Evolutionary conservation across 1,139 yeast genomes (phyloP).

Genomic region (Protomyces arabidopsidicola): DNA sequence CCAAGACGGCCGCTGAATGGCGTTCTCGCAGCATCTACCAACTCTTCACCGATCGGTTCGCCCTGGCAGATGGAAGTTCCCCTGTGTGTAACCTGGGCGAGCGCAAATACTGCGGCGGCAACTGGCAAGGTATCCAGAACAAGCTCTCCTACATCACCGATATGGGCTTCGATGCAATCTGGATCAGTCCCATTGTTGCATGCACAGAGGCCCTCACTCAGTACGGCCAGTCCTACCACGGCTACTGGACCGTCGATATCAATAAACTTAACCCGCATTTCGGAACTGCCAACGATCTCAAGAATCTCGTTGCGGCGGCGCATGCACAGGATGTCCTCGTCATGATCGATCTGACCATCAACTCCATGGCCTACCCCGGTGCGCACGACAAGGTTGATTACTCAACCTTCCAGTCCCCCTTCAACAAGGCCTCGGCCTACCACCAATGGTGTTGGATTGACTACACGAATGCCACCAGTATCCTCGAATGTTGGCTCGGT

Average conservation of each 20-base stretch:
- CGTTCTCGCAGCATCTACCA: conserved; percentile 30
- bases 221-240: conserved; percentile 30
- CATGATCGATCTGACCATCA: conserved; percentile 30
- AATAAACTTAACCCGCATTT: conserved; percentile 28
- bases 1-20: conserved; percentile 28
- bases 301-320: conserved; percentile 24
- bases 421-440: conserved; percentile 25
- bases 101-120: conserved; percentile 30
- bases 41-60: conserved; percentile 31
- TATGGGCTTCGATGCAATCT: conserved; percentile 31
- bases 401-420: conserved; percentile 22
- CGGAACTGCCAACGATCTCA: conserved; percentile 28
- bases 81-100: conserved; percentile 23
- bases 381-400: conserved; percentile 12
- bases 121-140: conserved; percentile 29
- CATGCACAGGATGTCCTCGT: conserved; percentile 29
- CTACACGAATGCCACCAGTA: conserved; percentile 27
- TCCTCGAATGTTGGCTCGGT: conserved; percentile 30
- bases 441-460: conserved; percentile 29
- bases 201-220: conserved; percentile 24
- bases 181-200: conserved; percentile 31
- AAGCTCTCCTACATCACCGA: conserved; percentile 29
- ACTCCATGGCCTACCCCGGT: conserved; percentile 28
- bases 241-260: conserved; percentile 30
- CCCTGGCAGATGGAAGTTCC: conserved; percentile 26